A percentile compares a stretch with the other conserved stretches of the same genome.
These are phyloP conservation scores for Chaetoceros tenuissimus DNA, from an alignment of 108 stramenopile genomes.

Conservation along the genomic window DNA sequence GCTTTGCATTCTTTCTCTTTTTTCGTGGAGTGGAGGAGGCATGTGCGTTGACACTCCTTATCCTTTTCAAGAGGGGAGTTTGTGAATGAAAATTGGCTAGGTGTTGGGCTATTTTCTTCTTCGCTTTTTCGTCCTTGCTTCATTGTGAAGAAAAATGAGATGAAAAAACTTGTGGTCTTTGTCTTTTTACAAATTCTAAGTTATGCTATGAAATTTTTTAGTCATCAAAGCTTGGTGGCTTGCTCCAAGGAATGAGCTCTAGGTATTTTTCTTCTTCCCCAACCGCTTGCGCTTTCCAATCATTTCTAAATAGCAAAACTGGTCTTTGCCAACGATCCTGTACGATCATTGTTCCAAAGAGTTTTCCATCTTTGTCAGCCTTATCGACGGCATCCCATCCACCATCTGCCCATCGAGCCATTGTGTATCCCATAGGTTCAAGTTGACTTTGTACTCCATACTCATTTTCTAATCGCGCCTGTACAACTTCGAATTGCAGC, in stretches of 20 bases:
- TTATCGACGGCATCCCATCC: constrained; percentile 93
- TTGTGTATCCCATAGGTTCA: constrained; percentile 81
- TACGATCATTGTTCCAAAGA: constrained; percentile 87
- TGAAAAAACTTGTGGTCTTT: too few relatives aligned
- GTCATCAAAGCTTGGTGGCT: constrained; percentile 60
- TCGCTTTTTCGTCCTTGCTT: too few relatives aligned
- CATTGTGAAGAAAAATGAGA: too few relatives aligned
- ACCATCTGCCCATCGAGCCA: constrained; percentile 90
- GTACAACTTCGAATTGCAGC: constrained; percentile 93
- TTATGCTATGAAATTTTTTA: too few relatives aligned
- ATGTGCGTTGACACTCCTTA: too few relatives aligned
- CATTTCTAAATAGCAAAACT: constrained; percentile 90
- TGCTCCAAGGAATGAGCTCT: constrained; percentile 60
- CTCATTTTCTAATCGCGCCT: constrained; percentile 83
- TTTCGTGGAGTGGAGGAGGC: too few relatives aligned
- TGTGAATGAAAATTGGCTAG: too few relatives aligned
- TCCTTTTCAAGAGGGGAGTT: too few relatives aligned
- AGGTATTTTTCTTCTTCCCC: constrained; percentile 71
- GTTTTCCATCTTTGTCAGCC: constrained; percentile 80
- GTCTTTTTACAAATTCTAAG: too few relatives aligned
- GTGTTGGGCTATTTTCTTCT: too few relatives aligned
- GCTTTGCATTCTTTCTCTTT: too few relatives aligned
- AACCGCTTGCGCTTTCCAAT: constrained; percentile 88
- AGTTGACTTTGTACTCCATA: constrained; percentile 81
- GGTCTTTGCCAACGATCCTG: constrained; percentile 88